A percentile compares a stretch with the other conserved stretches of the same genome.
Evolutionary conservation across 306 rosid genomes (phyloP).

Genomic region (Senna tora): DNA sequence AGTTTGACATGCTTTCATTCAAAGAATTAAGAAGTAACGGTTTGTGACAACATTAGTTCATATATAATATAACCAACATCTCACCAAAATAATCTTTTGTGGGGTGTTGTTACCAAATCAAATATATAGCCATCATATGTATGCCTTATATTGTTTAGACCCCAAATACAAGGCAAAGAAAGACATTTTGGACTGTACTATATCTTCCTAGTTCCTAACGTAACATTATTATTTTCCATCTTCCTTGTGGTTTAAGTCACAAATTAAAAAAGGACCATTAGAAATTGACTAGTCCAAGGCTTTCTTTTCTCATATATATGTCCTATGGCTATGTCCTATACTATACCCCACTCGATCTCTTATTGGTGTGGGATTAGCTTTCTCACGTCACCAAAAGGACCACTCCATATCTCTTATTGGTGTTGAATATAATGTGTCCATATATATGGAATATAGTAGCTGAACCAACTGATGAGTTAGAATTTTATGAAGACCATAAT

Average conservation of each 20-base stretch:
- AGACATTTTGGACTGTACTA: slow-evolving; percentile 1
- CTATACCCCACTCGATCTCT: not conserved
- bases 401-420: too few species aligned
- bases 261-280: not conserved
- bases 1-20: slow-evolving; percentile 40
- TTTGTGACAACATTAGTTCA: slow-evolving; percentile 19
- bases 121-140: slow-evolving; percentile 27
- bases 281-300: slow-evolving; percentile 30
- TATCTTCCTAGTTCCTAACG: not conserved
- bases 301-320: slow-evolving; percentile 6
- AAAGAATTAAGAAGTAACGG: slow-evolving; percentile 48
- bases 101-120: slow-evolving; percentile 30
- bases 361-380: not conserved
- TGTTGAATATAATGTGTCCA: too few species aligned
- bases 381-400: too few species aligned
- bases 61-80: not conserved
- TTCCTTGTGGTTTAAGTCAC: slow-evolving; percentile 46
- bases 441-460: too few species aligned
- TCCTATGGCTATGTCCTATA: slow-evolving; percentile 1
- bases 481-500: not conserved
- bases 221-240: not conserved
- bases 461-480: not conserved
- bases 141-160: too few species aligned
- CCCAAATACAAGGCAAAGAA: not conserved
- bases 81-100: not conserved